Conservation (phyloP, 306 rosid species). For the Erythrophleum fordii region DNA sequence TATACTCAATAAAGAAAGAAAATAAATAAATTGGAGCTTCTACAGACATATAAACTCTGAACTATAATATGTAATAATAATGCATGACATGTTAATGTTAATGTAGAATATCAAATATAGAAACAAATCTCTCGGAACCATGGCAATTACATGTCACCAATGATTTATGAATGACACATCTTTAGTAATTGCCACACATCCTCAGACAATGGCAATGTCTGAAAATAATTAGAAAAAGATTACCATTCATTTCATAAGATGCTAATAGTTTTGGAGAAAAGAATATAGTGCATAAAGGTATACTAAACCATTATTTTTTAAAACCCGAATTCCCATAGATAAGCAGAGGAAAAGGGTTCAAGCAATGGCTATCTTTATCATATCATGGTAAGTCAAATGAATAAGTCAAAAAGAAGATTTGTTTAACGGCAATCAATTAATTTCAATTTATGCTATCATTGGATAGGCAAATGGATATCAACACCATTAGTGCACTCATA, state of each 20-base stretch:
- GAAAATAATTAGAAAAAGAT: background rate
- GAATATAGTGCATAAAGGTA: background rate
- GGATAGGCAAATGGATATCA: background rate
- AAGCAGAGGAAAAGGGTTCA: constrained; percentile 27
- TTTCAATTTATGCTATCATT: constrained; percentile 31
- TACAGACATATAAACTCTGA: background rate
- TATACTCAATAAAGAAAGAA: background rate
- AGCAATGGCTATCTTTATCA: constrained; percentile 29
- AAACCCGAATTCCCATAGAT: constrained; percentile 22
- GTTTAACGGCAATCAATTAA: constrained; percentile 33
- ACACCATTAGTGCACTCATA: background rate
- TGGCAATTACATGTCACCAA: background rate
- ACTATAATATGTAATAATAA: background rate
- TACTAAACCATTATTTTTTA: background rate
- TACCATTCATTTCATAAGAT: background rate
- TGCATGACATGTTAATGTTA: background rate
- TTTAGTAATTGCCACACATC: background rate
- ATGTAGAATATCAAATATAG: background rate
- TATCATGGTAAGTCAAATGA: constrained; percentile 20
- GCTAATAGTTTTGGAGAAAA: background rate
- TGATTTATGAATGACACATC: background rate
- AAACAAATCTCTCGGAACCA: background rate
- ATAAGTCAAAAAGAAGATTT: constrained; percentile 28
- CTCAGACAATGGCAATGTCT: background rate
- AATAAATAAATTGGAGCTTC: background rate